Evolutionary conservation across 2,329 filamentous ascomycete species (phyloP).

Genomic region (Xylariaceae sp.): DNA sequence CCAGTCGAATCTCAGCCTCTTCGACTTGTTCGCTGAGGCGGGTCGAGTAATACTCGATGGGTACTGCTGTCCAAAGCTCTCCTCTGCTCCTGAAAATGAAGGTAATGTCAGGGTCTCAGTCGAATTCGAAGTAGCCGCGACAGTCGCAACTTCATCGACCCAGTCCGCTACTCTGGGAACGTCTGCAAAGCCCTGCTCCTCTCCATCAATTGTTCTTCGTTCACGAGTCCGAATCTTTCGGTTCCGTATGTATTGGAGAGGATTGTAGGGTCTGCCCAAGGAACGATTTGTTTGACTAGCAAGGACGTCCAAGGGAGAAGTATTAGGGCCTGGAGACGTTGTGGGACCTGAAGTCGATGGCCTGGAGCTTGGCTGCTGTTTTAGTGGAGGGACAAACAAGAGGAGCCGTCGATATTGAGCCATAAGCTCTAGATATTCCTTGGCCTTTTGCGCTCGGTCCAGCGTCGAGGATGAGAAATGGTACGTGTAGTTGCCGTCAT

Average conservation of each 20-base stretch:
- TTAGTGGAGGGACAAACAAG: constrained; percentile 72
- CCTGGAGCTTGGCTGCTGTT: constrained; percentile 36
- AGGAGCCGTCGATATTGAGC: constrained; percentile 78
- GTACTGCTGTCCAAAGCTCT: constrained; percentile 37
- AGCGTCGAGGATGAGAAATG: constrained; percentile 77
- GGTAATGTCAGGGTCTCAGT: constrained; percentile 40
- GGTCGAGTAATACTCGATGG: constrained; percentile 38
- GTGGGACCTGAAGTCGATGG: constrained; percentile 40
- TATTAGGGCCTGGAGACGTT: constrained; percentile 34
- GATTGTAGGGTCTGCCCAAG: constrained; percentile 77
- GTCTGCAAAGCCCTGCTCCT: constrained; percentile 73
- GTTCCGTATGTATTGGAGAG: constrained; percentile 88
- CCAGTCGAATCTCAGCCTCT: constrained; percentile 81
- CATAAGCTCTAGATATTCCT: constrained; percentile 79
- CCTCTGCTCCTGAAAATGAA: constrained; percentile 43
- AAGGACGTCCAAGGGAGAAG: constrained; percentile 25
- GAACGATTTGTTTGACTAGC: constrained; percentile 31
- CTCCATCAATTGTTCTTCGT: constrained; percentile 68
- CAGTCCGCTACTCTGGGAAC: constrained; percentile 67
- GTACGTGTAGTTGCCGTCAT: constrained; percentile 52
- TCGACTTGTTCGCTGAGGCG: constrained; percentile 53
- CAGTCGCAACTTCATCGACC: constrained; percentile 65
- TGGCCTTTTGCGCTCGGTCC: constrained; percentile 77
- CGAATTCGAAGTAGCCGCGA: constrained; percentile 35
- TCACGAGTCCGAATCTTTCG: constrained; percentile 79